phyloP scores from a whole-genome alignment of 2,329 filamentous ascomycete species.

The Fusarium nanum region DNA sequence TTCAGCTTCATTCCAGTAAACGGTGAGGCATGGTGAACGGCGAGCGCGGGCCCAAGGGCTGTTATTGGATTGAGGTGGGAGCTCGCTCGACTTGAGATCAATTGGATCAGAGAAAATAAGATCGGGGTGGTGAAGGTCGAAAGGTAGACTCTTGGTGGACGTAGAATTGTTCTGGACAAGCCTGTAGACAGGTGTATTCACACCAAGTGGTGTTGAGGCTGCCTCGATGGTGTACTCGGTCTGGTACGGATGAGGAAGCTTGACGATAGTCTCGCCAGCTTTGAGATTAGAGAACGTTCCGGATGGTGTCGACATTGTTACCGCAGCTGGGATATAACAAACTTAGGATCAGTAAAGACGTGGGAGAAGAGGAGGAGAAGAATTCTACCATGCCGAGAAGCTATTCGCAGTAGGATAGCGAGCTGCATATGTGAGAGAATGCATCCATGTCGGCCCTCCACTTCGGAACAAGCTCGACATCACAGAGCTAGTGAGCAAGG shows the following conservation, averaged over 20 bases:
- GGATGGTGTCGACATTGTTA: conserved; percentile 34
- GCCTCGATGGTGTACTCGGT: conserved; percentile 58
- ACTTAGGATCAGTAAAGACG: not conserved
- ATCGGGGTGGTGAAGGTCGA: conserved; percentile 49
- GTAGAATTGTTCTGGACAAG: conserved; percentile 49
- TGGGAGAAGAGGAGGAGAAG: not conserved
- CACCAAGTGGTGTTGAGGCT: conserved; percentile 38
- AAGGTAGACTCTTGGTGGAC: conserved; percentile 45
- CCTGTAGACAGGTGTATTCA: conserved; percentile 50
- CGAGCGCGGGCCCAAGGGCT: conserved; percentile 67
- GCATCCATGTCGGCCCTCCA: conserved; percentile 16
- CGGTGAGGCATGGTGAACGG: conserved; percentile 60
- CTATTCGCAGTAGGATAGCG: conserved; percentile 35
- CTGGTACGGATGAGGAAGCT: conserved; percentile 63
- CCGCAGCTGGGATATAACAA: not conserved
- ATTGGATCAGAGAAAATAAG: conserved; percentile 60
- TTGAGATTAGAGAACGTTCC: conserved; percentile 40
- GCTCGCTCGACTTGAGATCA: conserved; percentile 62
- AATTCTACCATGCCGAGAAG: conserved; percentile 18
- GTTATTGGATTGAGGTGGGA: conserved; percentile 64
- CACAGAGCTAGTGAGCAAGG: not conserved
- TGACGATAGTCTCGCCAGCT: conserved; percentile 56
- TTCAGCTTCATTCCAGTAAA: conserved; percentile 57
- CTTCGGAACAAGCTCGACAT: conserved; percentile 20
- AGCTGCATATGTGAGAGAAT: conserved; percentile 15